Evolutionary conservation across 75 land plant genomes (phyloP).

Genomic region (Gnetum montanum): DNA sequence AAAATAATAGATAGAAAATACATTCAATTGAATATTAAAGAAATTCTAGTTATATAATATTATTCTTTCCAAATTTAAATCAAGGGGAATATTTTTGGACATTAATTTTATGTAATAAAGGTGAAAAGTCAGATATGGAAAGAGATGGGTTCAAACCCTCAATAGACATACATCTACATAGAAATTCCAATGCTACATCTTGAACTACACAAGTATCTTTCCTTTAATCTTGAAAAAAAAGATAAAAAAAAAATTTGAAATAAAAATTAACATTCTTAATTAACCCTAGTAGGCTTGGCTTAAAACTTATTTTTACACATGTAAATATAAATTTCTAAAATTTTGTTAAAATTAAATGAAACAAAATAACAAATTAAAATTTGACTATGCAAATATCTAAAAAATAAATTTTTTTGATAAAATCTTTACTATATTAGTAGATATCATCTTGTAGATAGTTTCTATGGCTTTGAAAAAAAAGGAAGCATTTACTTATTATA

Average conservation of each 20-base stretch:
- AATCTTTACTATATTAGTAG: not conserved
- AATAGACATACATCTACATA: not conserved
- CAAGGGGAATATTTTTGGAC: not conserved
- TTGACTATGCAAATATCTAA: not conserved
- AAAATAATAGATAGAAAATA: no score
- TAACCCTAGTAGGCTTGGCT: no score
- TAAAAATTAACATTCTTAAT: not conserved
- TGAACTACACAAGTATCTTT: not conserved
- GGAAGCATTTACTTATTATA: not conserved
- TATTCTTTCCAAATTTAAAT: not conserved
- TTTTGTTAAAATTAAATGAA: not conserved
- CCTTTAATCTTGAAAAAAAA: not conserved
- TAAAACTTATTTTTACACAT: no score
- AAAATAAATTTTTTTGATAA: not conserved
- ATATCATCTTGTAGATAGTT: constrained; percentile 1
- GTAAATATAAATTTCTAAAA: no score
- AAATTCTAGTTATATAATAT: not conserved
- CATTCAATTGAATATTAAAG: not conserved
- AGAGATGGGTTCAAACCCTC: not conserved
- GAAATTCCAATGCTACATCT: not conserved
- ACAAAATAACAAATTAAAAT: not conserved
- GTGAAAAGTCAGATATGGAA: not conserved
- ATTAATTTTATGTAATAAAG: not conserved
- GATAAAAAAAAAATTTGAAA: no score
- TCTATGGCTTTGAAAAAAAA: not conserved